Evolutionary conservation across 148 eudicot species (phyloP).

Genomic region (Rhododendron vialii): DNA sequence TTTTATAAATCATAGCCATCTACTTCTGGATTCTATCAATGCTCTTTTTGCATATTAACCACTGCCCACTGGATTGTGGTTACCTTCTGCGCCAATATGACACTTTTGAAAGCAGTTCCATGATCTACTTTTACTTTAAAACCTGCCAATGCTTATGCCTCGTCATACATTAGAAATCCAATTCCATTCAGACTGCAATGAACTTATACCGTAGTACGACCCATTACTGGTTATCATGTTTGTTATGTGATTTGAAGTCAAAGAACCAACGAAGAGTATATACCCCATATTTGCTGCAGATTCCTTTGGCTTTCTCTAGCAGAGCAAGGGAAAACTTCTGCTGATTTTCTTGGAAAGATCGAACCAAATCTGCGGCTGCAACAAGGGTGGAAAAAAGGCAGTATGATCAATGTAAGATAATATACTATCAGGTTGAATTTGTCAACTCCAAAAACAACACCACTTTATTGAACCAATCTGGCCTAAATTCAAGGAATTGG

Average conservation of each 20-base stretch:
- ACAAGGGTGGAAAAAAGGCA: background rate
- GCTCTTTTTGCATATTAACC: background rate
- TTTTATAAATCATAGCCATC: too few relatives aligned
- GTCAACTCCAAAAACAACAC: background rate
- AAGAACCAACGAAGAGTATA: background rate
- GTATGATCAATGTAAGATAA: background rate
- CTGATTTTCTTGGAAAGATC: slow-evolving; percentile 45
- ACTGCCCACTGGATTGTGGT: background rate
- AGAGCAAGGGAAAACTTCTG: slow-evolving; percentile 35
- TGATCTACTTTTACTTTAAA: background rate
- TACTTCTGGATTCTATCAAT: background rate
- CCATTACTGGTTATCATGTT: background rate
- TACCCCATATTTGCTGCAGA: slow-evolving; percentile 62
- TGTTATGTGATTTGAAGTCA: background rate
- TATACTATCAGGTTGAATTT: background rate
- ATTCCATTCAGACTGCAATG: background rate
- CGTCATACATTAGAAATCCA: background rate
- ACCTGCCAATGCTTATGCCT: too few relatives aligned
- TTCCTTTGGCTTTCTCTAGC: slow-evolving; percentile 50
- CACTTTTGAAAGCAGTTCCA: background rate
- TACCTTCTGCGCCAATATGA: background rate
- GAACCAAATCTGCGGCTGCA: slow-evolving; percentile 48
- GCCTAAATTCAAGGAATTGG: background rate
- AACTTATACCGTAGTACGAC: background rate
- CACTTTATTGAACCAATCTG: background rate